Percentiles rank a stretch among this genome's conserved stretches.
phyloP scores from a whole-genome alignment of 2,329 filamentous ascomycete genomes.

The Diaporthe sp. region DNA sequence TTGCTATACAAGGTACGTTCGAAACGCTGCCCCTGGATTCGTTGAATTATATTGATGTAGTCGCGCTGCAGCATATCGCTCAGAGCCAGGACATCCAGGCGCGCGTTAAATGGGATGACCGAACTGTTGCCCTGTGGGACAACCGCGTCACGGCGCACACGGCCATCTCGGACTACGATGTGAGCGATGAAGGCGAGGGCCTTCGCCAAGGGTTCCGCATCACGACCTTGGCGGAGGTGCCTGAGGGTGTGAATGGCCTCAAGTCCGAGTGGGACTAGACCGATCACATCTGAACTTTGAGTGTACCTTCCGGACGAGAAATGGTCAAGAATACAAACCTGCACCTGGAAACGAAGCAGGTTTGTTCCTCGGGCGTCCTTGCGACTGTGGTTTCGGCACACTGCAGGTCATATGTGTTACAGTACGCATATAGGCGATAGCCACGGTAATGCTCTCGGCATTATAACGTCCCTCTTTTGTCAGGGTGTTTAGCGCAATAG shows the following conservation, averaged over 20 bases:
- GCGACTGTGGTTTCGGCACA: background rate
- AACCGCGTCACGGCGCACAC: conserved; percentile 68
- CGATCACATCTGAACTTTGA: background rate
- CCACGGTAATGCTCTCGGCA: no score
- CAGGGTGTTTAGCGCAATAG: no score
- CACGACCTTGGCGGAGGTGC: conserved; percentile 56
- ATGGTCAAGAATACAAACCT: background rate
- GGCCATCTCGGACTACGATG: conserved; percentile 60
- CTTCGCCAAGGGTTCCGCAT: conserved; percentile 58
- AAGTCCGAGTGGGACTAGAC: conserved; percentile 51
- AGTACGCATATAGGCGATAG: no score
- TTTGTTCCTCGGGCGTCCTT: no score
- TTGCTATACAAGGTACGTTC: conserved; percentile 70
- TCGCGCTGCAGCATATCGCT: conserved; percentile 56
- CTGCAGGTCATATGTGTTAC: no score
- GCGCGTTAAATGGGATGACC: conserved; percentile 74
- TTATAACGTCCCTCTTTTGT: no score
- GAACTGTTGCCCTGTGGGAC: conserved; percentile 79
- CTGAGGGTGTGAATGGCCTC: conserved; percentile 54
- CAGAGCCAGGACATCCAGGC: conserved; percentile 77
- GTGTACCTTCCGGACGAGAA: accelerated
- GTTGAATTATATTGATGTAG: conserved; percentile 27
- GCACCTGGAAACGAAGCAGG: background rate
- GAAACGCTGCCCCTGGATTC: background rate
- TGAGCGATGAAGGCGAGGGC: conserved; percentile 56